Evolutionary conservation across 768 basidiomycete genomes (phyloP).

Genomic region (Amanita jacksonii): DNA sequence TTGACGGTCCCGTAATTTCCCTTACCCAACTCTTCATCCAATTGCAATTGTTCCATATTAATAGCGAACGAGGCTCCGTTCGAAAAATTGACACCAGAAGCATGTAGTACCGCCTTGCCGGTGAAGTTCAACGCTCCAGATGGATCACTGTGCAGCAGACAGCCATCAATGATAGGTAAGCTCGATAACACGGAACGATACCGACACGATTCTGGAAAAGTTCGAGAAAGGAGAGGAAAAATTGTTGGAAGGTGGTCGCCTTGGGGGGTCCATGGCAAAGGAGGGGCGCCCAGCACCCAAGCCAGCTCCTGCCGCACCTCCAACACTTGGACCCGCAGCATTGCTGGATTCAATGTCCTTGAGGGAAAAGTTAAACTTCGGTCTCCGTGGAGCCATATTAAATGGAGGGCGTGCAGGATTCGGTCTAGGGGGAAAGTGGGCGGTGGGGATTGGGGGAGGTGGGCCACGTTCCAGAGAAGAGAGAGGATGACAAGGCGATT

Average conservation of each 20-base stretch:
- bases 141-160: slow-evolving; percentile 58
- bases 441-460: slow-evolving; percentile 16
- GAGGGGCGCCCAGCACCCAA: slow-evolving; percentile 61
- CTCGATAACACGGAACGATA: slow-evolving; percentile 16
- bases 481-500: slow-evolving; percentile 22
- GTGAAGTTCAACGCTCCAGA: slow-evolving; percentile 92
- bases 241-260: slow-evolving; percentile 27
- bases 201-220: slow-evolving; percentile 90
- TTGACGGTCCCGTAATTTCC: slow-evolving; percentile 98
- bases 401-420: slow-evolving; percentile 14
- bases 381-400: slow-evolving; percentile 36
- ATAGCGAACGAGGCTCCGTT: slow-evolving; percentile 87
- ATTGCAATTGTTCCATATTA: slow-evolving; percentile 87
- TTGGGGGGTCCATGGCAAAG: slow-evolving; percentile 29
- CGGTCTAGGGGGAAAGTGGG: slow-evolving; percentile 10
- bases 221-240: slow-evolving; percentile 81
- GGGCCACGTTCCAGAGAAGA: slow-evolving; percentile 12
- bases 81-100: slow-evolving; percentile 76
- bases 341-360: slow-evolving; percentile 45
- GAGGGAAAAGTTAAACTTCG: slow-evolving; percentile 49
- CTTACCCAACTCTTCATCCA: slow-evolving; percentile 89
- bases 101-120: slow-evolving; percentile 88
- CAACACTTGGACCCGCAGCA: slow-evolving; percentile 27
- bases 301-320: slow-evolving; percentile 54
- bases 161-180: not conserved